Evolutionary conservation across 768 basidiomycete genomes (phyloP), one percentile per base, ranked within the genome.

Genomic region (Tricholoma sp.): DNA sequence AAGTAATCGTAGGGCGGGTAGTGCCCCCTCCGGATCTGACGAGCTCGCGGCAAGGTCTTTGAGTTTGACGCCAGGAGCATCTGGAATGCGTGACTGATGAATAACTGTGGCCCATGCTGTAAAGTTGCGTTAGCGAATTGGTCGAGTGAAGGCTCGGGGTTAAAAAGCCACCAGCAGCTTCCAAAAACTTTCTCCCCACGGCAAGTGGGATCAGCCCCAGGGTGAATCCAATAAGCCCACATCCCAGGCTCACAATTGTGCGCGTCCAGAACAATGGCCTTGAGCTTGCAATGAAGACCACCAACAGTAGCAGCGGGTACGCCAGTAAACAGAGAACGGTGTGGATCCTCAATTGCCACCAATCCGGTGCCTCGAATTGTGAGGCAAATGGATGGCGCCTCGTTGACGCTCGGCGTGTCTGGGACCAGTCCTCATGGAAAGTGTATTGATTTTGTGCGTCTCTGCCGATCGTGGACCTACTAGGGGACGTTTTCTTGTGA

Each of bases 41-140:
- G 73, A 64, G 19, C 67, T 69, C 0, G 68, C 65, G 0, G 71
- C 73, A 29, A 78, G 60, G 66, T 76, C 75, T 55, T 64, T 68
- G 29, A 78, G 41, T 35, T 68, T 60, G 11, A 77, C 63, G 12
- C 77, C 76, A 7, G 72, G 68, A 7, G 57, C 56, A 43, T 66
- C 59, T 22, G 63, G 37, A 52, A 64, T 61, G 18, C 65, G 66
- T 24, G 75, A 76, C 58, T 74, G 74, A 47, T 78, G 75, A 12
- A 78, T 76, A 10, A 78, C 60, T 3, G 76, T 78, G 3, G 76
- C 76, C 76, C 77, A 78, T 2, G 74, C 76, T 78, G 41, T 31
- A 46, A 41, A 53, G 21, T 9, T 54, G 46, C 18, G 54, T 49
- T 34, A 55, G 18, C 5, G 9, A 10, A 46, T 45, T 50, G 21